Conservation (phyloP, 345 rosid species). For the Lepidium aucheri region DNA sequence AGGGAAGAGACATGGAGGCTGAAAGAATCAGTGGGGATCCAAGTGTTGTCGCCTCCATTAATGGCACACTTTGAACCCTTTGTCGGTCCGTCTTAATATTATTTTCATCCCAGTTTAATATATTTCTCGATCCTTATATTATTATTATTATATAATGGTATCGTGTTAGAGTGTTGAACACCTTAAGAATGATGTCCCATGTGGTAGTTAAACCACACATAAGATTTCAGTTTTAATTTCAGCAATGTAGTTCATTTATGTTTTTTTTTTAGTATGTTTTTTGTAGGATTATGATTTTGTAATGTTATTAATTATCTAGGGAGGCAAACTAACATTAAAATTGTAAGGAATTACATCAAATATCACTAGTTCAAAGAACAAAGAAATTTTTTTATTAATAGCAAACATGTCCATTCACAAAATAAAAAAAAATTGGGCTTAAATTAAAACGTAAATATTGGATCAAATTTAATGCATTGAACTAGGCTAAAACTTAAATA, state of each 20-base stretch:
- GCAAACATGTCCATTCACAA: too few relatives aligned
- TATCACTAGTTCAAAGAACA: too few relatives aligned
- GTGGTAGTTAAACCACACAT: slow-evolving; percentile 20
- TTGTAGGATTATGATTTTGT: too few relatives aligned
- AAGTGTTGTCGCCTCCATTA: slow-evolving; percentile 79
- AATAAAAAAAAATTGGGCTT: too few relatives aligned
- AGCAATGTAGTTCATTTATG: not conserved
- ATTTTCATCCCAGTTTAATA: slow-evolving; percentile 4
- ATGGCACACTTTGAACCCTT: slow-evolving; percentile 58
- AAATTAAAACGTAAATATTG: too few relatives aligned
- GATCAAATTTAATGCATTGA: too few relatives aligned
- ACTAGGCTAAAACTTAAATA: too few relatives aligned
- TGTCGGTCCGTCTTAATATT: slow-evolving; percentile 59
- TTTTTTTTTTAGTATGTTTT: too few relatives aligned
- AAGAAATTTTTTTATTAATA: too few relatives aligned
- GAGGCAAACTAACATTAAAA: too few relatives aligned
- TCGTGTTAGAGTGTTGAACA: slow-evolving; percentile 12
- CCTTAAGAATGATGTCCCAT: slow-evolving; percentile 23
- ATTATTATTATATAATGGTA: slow-evolving; percentile 1
- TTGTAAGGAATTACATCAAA: too few relatives aligned
- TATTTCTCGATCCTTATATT: slow-evolving; percentile 4
- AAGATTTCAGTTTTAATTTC: not conserved
- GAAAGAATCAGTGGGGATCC: slow-evolving; percentile 66
- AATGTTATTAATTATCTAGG: too few relatives aligned
- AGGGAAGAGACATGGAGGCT: slow-evolving; percentile 37